Evolutionary conservation across 1,284 basidiomycete species (phyloP).

Genomic region (Ustilago esculenta): DNA sequence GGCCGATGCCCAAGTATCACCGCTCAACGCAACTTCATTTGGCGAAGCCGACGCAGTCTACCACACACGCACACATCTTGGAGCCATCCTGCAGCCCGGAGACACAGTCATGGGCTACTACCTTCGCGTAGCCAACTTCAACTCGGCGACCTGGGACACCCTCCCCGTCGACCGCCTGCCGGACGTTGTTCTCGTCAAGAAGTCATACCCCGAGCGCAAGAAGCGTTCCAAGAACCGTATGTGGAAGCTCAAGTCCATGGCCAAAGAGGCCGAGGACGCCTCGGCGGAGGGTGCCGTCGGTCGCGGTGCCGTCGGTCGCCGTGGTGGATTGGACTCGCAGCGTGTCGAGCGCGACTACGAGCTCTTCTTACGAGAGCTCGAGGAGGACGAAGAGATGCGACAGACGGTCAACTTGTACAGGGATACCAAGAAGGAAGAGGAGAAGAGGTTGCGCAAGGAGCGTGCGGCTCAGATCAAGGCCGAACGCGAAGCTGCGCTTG

Average conservation of each 20-base stretch:
- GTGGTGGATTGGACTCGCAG: conserved; percentile 88
- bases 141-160: conserved; percentile 84
- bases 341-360: conserved; percentile 98
- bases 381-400: conserved; percentile 95
- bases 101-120: conserved; percentile 92
- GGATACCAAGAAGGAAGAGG: conserved; percentile 71
- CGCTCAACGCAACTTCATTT: conserved; percentile 77
- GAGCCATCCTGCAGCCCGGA: conserved; percentile 91
- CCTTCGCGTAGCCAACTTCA: conserved; percentile 89
- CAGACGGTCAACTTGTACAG: conserved; percentile 84
- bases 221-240: conserved; percentile 86
- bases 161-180: conserved; percentile 77
- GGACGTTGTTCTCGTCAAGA: conserved; percentile 91
- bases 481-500: conserved; percentile 66
- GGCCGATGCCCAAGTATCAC: conserved; percentile 93
- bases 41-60: conserved; percentile 78
- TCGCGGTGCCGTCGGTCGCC: conserved; percentile 84
- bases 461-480: conserved; percentile 57
- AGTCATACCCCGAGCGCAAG: conserved; percentile 91
- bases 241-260: conserved; percentile 93
- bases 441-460: conserved; percentile 65
- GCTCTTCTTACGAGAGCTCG: conserved; percentile 90
- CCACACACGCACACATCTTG: conserved; percentile 95
- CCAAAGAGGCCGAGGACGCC: conserved; percentile 82
- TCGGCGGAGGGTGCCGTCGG: conserved; percentile 68